phyloP scores from a whole-genome alignment of 139 green algal genomes.

The Chlorella sp. region DNA sequence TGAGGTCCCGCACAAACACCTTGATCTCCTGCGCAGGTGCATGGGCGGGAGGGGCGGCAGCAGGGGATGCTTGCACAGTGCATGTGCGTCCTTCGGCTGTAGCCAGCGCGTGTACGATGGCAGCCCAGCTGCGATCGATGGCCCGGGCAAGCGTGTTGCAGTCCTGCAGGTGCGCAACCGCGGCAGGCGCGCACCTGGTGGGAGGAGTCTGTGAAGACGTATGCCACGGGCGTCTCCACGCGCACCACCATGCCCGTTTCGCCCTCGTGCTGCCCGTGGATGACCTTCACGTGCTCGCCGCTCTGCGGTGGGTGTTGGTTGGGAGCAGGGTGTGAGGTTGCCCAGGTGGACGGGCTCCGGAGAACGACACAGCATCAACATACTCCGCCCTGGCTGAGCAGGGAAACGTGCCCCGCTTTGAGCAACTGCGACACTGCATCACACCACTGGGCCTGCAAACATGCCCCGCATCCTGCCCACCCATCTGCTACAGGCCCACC shows the following conservation, averaged over 20 bases:
- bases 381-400: too few species aligned
- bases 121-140: too few species aligned
- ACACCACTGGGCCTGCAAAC: neutral
- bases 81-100: too few species aligned
- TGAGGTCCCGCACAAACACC: constrained; percentile 88
- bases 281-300: constrained; percentile 88
- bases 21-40: constrained; percentile 70
- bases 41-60: too few species aligned
- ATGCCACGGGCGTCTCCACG: constrained; percentile 66
- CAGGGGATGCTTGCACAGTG: too few species aligned
- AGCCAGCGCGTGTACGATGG: too few species aligned
- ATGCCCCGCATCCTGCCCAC: neutral
- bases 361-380: too few species aligned
- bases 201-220: constrained; percentile 79
- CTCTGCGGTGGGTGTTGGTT: constrained; percentile 36
- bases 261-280: constrained; percentile 80
- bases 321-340: neutral
- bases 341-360: too few species aligned
- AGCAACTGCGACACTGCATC: neutral
- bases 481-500: neutral
- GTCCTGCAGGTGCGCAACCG: too few species aligned
- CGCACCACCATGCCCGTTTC: constrained; percentile 89
- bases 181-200: neutral
- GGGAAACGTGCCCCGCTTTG: too few species aligned
- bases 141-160: too few species aligned